A percentile compares a stretch with the other conserved stretches of the same genome.
phyloP scores from a whole-genome alignment of 2,329 filamentous ascomycete species.

The Zymoseptoria brevis region DNA sequence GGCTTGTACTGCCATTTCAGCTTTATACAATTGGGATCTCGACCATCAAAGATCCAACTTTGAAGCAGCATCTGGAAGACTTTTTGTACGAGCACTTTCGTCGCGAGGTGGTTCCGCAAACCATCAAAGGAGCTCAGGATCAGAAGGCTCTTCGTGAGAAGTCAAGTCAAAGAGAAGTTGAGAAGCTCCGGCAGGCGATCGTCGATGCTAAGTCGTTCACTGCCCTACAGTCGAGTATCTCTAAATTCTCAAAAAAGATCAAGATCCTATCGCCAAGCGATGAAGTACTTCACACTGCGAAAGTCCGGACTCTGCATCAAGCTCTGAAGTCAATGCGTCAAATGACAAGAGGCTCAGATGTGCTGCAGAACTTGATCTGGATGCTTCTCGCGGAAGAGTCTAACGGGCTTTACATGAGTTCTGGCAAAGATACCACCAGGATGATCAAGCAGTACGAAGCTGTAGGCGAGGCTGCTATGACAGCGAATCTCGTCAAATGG shows the following conservation, averaged over 20 bases:
- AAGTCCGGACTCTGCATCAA: slow-evolving; percentile 15
- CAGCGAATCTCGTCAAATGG: slow-evolving; percentile 20
- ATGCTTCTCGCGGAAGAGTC: slow-evolving; percentile 21
- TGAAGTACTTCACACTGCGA: slow-evolving; percentile 10
- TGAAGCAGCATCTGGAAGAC: slow-evolving; percentile 23
- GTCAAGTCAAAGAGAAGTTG: slow-evolving; percentile 18
- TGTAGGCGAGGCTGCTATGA: slow-evolving; percentile 20
- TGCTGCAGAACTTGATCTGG: slow-evolving; percentile 31
- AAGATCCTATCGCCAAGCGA: slow-evolving; percentile 18
- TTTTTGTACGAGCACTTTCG: slow-evolving; percentile 21
- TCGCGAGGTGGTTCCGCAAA: slow-evolving; percentile 17
- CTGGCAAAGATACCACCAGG: slow-evolving; percentile 30
- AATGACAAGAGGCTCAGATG: slow-evolving; percentile 23
- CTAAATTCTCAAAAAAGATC: slow-evolving; percentile 22
- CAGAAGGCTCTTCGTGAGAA: slow-evolving; percentile 17
- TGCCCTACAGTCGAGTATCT: slow-evolving; percentile 17
- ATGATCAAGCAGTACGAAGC: slow-evolving; percentile 27
- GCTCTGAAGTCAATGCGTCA: slow-evolving; percentile 20
- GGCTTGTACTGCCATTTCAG: slow-evolving; percentile 21
- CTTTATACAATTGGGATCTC: slow-evolving; percentile 23
- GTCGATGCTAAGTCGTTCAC: slow-evolving; percentile 16
- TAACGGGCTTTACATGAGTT: slow-evolving; percentile 26
- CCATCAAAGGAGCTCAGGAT: slow-evolving; percentile 8
- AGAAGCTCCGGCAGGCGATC: slow-evolving; percentile 22
- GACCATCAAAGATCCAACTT: slow-evolving; percentile 18